Evolutionary conservation across 768 basidiomycete genomes (phyloP).

Genomic region (Serendipita sp.): DNA sequence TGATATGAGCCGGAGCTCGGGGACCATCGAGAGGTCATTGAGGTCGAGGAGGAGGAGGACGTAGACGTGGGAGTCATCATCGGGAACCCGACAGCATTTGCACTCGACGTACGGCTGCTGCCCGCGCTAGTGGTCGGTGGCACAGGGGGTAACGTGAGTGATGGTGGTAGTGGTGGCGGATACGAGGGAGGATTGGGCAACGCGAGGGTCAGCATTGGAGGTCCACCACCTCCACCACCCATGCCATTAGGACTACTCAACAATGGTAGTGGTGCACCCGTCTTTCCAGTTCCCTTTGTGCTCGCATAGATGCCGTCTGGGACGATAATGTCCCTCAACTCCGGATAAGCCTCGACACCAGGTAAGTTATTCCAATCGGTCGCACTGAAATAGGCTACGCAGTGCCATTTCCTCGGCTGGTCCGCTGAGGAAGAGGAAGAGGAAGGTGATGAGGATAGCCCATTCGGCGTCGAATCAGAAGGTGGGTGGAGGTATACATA

Average conservation of each 20-base stretch:
- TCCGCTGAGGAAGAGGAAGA: neutral
- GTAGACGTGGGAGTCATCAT: too few relatives aligned
- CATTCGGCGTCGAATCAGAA: constrained; percentile 9
- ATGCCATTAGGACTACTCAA: too few relatives aligned
- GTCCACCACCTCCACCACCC: neutral
- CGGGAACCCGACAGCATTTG: too few relatives aligned
- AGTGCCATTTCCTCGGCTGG: constrained; percentile 53
- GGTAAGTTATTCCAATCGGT: constrained; percentile 50
- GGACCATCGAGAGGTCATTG: neutral
- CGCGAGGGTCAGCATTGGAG: neutral
- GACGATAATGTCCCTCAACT: constrained; percentile 47
- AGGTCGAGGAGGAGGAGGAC: neutral
- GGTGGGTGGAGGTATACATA: constrained; percentile 48
- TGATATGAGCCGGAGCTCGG: neutral
- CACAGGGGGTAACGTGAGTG: too few relatives aligned
- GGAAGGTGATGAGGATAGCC: constrained; percentile 18
- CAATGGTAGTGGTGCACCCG: neutral
- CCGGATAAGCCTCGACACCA: constrained; percentile 56
- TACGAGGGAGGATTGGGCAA: neutral
- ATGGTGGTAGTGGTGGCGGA: neutral
- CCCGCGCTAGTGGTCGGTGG: too few relatives aligned
- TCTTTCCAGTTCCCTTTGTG: constrained; percentile 31
- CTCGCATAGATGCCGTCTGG: constrained; percentile 59
- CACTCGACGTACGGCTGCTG: too few relatives aligned
- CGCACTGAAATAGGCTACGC: constrained; percentile 59